These are phyloP conservation scores for Mychonastes homosphaera DNA, from an alignment of 139 green algal species.

Conservation along the genomic window DNA sequence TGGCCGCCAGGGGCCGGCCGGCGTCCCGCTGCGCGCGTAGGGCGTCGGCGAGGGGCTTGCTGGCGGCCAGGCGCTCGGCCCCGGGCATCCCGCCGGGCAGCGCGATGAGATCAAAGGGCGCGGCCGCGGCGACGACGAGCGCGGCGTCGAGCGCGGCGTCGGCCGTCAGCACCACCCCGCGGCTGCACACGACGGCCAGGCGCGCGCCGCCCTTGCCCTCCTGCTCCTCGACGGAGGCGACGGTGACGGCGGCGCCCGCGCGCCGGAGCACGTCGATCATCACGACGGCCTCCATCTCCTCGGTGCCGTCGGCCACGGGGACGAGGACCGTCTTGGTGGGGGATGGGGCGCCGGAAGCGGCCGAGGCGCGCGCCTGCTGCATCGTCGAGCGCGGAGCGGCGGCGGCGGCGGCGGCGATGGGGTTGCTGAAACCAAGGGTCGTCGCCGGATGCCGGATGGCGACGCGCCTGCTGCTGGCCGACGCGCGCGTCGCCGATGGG, in stretches of 20 bases:
- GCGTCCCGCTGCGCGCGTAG: slow-evolving; percentile 42
- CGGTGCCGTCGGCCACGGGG: slow-evolving; percentile 69
- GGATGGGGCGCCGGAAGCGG: too few relatives aligned
- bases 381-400: too few relatives aligned
- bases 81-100: slow-evolving; percentile 69
- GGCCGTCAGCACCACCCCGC: slow-evolving; percentile 71
- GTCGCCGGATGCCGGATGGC: too few relatives aligned
- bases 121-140: slow-evolving; percentile 21
- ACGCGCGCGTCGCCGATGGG: too few relatives aligned
- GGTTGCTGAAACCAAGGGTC: too few relatives aligned
- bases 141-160: slow-evolving; percentile 53
- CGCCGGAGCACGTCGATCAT: slow-evolving; percentile 82
- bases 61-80: slow-evolving; percentile 76
- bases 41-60: slow-evolving; percentile 35
- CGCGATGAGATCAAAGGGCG: slow-evolving; percentile 74
- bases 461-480: too few relatives aligned
- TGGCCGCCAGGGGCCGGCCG: slow-evolving; percentile 61
- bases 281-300: slow-evolving; percentile 87
- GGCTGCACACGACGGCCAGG: slow-evolving; percentile 35
- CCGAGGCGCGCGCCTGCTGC: too few relatives aligned
- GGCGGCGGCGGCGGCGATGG: too few relatives aligned
- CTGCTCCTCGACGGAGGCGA: slow-evolving; percentile 71
- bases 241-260: slow-evolving; percentile 57
- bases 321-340: slow-evolving; percentile 60
- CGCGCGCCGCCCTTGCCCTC: neutral